Conservation (phyloP, 805 yeast species). For the Ogataea thermomethanolica region DNA sequence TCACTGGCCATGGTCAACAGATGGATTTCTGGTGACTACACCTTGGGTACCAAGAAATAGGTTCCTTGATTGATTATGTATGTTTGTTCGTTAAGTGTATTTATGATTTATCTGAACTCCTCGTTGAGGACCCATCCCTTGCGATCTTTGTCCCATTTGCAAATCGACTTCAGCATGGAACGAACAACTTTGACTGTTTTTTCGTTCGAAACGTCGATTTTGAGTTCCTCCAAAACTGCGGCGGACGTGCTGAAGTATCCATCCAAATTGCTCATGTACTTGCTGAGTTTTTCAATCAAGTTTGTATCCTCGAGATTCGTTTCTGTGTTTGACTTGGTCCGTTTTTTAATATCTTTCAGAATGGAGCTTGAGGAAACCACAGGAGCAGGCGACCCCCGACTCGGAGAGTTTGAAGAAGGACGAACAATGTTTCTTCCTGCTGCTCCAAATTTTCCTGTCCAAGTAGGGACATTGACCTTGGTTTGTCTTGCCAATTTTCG, state of each 20-base stretch:
- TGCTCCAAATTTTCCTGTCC: conserved; percentile 90
- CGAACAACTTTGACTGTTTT: conserved; percentile 60
- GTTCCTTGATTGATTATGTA: not conserved
- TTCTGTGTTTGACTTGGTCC: conserved; percentile 26
- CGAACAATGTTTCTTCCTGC: conserved; percentile 53
- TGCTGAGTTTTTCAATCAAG: conserved; percentile 23
- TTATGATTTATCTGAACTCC: conserved; percentile 38
- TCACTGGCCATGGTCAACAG: conserved; percentile 67
- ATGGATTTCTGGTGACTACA: conserved; percentile 64
- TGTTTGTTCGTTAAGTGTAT: conserved; percentile 1
- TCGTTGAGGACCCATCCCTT: conserved; percentile 66
- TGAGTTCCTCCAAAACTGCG: conserved; percentile 26
- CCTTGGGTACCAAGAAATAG: conserved; percentile 29
- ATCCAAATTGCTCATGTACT: conserved; percentile 27
- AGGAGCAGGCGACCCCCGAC: conserved; percentile 10
- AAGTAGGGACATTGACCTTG: conserved; percentile 80
- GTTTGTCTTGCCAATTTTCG: conserved; percentile 45
- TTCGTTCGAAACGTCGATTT: conserved; percentile 40
- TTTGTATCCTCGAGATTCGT: conserved; percentile 15
- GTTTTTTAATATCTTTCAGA: conserved; percentile 44
- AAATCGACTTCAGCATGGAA: conserved; percentile 63
- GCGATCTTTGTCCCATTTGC: conserved; percentile 56
- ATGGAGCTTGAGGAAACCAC: conserved; percentile 45
- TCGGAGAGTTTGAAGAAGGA: not conserved
- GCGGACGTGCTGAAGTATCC: conserved; percentile 32